These are phyloP conservation scores for Candida andamanensis DNA, from an alignment of 805 yeast species.

Conservation along the genomic window DNA sequence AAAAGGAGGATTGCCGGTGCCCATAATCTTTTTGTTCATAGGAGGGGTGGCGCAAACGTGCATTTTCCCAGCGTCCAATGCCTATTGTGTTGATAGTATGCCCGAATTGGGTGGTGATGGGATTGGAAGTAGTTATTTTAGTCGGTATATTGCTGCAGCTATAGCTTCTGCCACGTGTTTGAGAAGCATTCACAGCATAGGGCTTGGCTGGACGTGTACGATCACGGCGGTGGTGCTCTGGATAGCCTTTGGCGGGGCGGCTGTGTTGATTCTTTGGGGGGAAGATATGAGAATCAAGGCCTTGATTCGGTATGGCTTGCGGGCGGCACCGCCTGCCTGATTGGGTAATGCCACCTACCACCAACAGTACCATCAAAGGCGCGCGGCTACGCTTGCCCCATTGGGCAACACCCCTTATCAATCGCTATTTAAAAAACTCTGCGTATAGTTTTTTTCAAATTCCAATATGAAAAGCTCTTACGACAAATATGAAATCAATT, in stretches of 20 bases:
- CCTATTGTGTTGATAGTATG: constrained; percentile 56
- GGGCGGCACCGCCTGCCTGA: background rate
- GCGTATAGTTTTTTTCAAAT: too few species aligned
- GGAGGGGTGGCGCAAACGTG: constrained; percentile 49
- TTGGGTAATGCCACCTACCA: background rate
- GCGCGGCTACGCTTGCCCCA: background rate
- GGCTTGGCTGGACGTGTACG: constrained; percentile 55
- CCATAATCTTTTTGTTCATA: constrained; percentile 44
- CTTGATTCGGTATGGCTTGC: constrained; percentile 16
- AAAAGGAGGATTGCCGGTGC: constrained; percentile 53
- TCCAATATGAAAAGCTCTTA: constrained; percentile 1
- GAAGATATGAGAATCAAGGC: constrained; percentile 26
- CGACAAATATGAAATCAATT: constrained; percentile 19
- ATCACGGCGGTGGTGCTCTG: constrained; percentile 41
- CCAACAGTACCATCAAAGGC: background rate
- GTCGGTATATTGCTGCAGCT: constrained; percentile 48
- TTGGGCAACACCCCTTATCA: background rate
- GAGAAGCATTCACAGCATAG: constrained; percentile 41
- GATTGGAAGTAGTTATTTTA: constrained; percentile 48
- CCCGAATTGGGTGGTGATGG: constrained; percentile 53
- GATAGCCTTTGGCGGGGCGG: constrained; percentile 30
- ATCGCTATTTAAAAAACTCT: too few species aligned
- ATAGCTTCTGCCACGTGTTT: constrained; percentile 48
- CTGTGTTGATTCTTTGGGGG: constrained; percentile 35
- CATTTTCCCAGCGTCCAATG: constrained; percentile 47